Percentiles rank a stretch among this genome's conserved stretches.
Evolutionary conservation across 176 grass and related monocot species (phyloP).

Genomic region (Neostapfia colusana): DNA sequence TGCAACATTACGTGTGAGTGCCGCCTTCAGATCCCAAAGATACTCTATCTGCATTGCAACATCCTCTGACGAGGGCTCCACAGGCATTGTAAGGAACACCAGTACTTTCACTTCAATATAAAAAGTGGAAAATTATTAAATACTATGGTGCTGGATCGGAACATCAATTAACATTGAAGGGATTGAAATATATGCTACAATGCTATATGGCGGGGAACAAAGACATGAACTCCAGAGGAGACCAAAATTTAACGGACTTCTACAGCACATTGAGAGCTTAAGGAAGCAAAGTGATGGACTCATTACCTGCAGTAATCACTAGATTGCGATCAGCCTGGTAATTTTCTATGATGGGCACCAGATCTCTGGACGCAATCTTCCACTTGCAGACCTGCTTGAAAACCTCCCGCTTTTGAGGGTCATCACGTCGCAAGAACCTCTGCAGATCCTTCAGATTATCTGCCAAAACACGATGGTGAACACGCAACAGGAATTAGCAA

Average conservation of each 20-base stretch:
- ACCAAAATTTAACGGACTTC: neutral
- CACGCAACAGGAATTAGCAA: neutral
- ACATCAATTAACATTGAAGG: conserved; percentile 19
- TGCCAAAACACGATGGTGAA: conserved; percentile 23
- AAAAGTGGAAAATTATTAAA: neutral
- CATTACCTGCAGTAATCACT: conserved; percentile 60
- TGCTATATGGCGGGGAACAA: neutral
- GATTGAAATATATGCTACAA: neutral
- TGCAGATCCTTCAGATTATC: conserved; percentile 85
- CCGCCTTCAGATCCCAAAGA: conserved; percentile 90
- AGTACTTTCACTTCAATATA: conserved; percentile 75
- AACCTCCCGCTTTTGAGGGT: conserved; percentile 62
- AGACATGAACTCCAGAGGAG: neutral
- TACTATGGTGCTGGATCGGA: neutral
- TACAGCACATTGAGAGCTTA: neutral
- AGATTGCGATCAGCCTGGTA: conserved; percentile 69
- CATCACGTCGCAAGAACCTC: conserved; percentile 68
- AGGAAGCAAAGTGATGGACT: neutral
- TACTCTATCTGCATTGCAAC: conserved; percentile 86
- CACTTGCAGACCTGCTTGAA: conserved; percentile 91
- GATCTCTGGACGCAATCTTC: conserved; percentile 64
- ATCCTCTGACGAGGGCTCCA: conserved; percentile 68
- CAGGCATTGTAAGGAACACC: conserved; percentile 94
- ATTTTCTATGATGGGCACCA: conserved; percentile 78
- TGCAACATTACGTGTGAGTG: conserved; percentile 54